Conservation (phyloP, 2,329 filamentous ascomycete species). For the Ophiostoma populinum region DNA sequence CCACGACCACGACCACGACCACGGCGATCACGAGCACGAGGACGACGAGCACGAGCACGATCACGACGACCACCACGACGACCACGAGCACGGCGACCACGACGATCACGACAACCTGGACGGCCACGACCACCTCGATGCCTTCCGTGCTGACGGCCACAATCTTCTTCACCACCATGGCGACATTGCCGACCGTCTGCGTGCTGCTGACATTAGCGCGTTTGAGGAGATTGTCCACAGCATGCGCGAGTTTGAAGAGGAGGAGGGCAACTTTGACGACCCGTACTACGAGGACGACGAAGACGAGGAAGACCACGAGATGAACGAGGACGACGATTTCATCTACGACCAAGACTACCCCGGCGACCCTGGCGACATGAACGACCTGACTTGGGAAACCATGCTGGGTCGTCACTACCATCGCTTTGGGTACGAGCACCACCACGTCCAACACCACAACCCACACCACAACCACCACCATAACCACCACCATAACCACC, state of each 20-base stretch:
- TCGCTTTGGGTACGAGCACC: slow-evolving; percentile 42
- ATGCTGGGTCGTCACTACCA: slow-evolving; percentile 22
- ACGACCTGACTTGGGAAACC: slow-evolving; percentile 17
- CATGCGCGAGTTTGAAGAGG: slow-evolving; percentile 15
- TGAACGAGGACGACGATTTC: slow-evolving; percentile 50
- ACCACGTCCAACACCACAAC: slow-evolving; percentile 10
- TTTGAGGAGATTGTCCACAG: slow-evolving; percentile 17
- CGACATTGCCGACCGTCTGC: slow-evolving; percentile 10
- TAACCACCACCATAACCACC: slow-evolving; percentile 13
- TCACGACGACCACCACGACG: slow-evolving; percentile 26
- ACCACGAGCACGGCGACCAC: slow-evolving; percentile 16
- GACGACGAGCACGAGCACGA: slow-evolving; percentile 26
- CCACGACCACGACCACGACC: slow-evolving; percentile 13
- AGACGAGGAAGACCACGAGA: slow-evolving; percentile 44
- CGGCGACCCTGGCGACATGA: slow-evolving; percentile 27
- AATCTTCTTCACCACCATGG: slow-evolving; percentile 29
- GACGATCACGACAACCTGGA: background rate
- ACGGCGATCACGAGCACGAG: slow-evolving; percentile 28
- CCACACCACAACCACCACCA: slow-evolving; percentile 33
- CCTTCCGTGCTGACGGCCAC: no score
- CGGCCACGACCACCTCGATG: background rate
- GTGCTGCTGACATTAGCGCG: slow-evolving; percentile 23
- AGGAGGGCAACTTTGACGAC: slow-evolving; percentile 33
- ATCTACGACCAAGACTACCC: slow-evolving; percentile 42
- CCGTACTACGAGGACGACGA: slow-evolving; percentile 35